Evolutionary conservation across 768 basidiomycete species (phyloP), one percentile per base, ranked within the genome.

Genomic region (Boletus bicolor): DNA sequence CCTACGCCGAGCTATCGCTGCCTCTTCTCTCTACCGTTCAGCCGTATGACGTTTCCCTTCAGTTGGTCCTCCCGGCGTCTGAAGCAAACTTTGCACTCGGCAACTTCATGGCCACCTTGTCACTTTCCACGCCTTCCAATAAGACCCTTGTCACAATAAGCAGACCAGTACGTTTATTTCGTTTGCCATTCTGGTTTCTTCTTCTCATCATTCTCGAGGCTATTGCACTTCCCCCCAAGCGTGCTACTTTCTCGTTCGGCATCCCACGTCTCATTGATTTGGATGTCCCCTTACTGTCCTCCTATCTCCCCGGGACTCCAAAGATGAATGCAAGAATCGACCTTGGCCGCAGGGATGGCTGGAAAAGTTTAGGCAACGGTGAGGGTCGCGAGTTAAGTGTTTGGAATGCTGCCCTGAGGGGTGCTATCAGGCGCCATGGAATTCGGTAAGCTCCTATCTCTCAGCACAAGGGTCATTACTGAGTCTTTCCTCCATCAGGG

Each of bases 91-190:
- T 81, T 62, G 84, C 76, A 5, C 81, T 93, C 3, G 91, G 91
- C 41, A 93, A 93, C 68, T 93, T 93, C 70, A 93, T 93, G 91
- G 75, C 83, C 5, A 79, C 76, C 43, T 67, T 93, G 36, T 83
- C 79, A 1, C 71, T 93, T 28, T 75, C 73, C 3, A 84, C 85
- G 0, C 61, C 76, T 30, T 76, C 78, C 17, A 91, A 91, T 68
- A 81, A 78, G 63, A 87, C 89, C 7, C 72, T 93, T 26, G 70
- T 74, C 5, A 72, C 77, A 15, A 75, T 82, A 53, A 84, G 89
- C 57, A 78, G 82, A 58, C 82, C 91, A 11, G 91, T 92, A 65
- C 64, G 86, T 78, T 36, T 10, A 15, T 19, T 37, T 34, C 44
- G 17, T 14, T 35, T 1, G 26, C n/a, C 7, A 0, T 44, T 17